Evolutionary conservation across 768 basidiomycete species (phyloP), one percentile per base, ranked within the genome.

Genomic region (Pulveroboletus frians): DNA sequence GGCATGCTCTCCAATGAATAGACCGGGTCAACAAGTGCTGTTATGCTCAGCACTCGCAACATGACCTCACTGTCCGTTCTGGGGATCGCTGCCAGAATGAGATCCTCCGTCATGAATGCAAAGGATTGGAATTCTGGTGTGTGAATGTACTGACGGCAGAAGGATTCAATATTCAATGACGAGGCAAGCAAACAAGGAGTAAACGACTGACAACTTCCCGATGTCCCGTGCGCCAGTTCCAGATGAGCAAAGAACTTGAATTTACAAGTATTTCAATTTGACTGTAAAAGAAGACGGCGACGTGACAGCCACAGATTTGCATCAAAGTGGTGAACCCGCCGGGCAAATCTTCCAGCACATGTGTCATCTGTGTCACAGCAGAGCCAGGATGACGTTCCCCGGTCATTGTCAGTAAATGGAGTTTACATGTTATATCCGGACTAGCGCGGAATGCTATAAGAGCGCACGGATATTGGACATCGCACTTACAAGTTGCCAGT

Each of bases 161-260:
- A 49, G 27, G 35, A 21, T 44, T 64, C 20, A 54, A 34, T 17
- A 21, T 44, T 64, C 20, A 54, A 37, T 17, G 21, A 18, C 5
- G 23, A 43, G 18, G 15, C 5, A 32, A 20, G 18, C 1, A 42
- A 36, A 30, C 17, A 48, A 35, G 17, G 13, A 34, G 34, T 0
- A 14, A 15, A 46, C 20, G 9, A 64, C 61, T 52, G n/a, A 71
- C 70, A 17, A 65, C 53, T 53, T 66, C 48, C 13, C 57, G 45
- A 4, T 38, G 39, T 15, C 69, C 69, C 31, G 49, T 67, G 43
- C 56, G 60, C 71, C 70, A 71, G 34, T 71, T 56, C 69, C 65
- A 71, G 18, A 72, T 45, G n/a, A 63, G 39, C 2, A 71, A 61
- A 23, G 47, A 52, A 18, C 52, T 49, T 13, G 30, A 20, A 35